Conservation (phyloP, 805 yeast species). For the Metschnikowia reukaufii region DNA sequence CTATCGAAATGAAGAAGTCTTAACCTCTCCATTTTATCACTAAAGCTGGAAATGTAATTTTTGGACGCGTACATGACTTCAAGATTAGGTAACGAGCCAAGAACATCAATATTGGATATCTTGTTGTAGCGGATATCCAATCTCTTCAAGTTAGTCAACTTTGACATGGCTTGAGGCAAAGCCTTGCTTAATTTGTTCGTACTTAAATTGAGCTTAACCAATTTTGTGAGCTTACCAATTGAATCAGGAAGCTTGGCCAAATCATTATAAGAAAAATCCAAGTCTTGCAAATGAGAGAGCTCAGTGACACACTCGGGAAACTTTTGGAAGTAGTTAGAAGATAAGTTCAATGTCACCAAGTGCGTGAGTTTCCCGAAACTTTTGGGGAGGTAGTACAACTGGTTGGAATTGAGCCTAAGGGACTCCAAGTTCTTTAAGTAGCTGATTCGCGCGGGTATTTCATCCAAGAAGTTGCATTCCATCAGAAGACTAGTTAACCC, state of each 20-base stretch:
- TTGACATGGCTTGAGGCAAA: slow-evolving; percentile 53
- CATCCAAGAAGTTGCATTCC: slow-evolving; percentile 73
- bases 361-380: slow-evolving; percentile 55
- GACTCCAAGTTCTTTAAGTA: slow-evolving; percentile 54
- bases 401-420: slow-evolving; percentile 73
- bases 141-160: slow-evolving; percentile 58
- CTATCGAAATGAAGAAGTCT: slow-evolving; percentile 72
- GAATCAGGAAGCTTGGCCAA: slow-evolving; percentile 60
- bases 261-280: slow-evolving; percentile 82
- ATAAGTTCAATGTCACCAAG: slow-evolving; percentile 63
- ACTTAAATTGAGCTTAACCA: slow-evolving; percentile 70
- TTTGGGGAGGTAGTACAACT: slow-evolving; percentile 60
- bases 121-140: slow-evolving; percentile 78
- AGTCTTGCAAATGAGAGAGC: slow-evolving; percentile 56
- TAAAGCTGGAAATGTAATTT: slow-evolving; percentile 70
- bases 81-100: slow-evolving; percentile 57
- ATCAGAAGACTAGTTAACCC: slow-evolving; percentile 67
- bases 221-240: slow-evolving; percentile 55
- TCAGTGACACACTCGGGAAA: slow-evolving; percentile 68
- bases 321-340: slow-evolving; percentile 67
- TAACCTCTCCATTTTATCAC: slow-evolving; percentile 59
- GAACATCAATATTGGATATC: slow-evolving; percentile 51
- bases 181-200: slow-evolving; percentile 62
- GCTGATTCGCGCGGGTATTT: slow-evolving; percentile 57
- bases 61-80: slow-evolving; percentile 75